These are phyloP conservation scores for Pichia sp. DNA, from an alignment of 1,139 yeast species.

Conservation along the genomic window DNA sequence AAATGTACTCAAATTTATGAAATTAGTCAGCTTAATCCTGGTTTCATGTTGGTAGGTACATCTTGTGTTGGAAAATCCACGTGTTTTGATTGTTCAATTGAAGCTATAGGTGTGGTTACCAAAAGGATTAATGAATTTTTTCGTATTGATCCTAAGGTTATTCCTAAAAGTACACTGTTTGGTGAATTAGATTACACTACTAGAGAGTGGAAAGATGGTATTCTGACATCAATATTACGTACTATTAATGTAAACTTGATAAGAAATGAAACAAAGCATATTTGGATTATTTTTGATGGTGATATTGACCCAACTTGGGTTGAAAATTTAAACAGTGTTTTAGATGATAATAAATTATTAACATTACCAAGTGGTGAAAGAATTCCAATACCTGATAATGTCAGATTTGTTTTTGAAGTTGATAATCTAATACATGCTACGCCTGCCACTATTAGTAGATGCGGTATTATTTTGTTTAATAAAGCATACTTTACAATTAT, in stretches of 20 bases:
- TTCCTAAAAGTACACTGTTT: constrained; percentile 59
- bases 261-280: constrained; percentile 49
- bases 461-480: constrained; percentile 83
- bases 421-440: constrained; percentile 63
- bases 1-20: constrained; percentile 62
- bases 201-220: constrained; percentile 90
- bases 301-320: constrained; percentile 95
- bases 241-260: constrained; percentile 49
- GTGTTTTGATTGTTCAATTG: constrained; percentile 44
- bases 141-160: constrained; percentile 68
- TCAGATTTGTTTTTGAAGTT: constrained; percentile 71
- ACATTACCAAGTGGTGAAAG: constrained; percentile 92
- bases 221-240: constrained; percentile 66
- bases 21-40: constrained; percentile 64
- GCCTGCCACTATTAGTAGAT: constrained; percentile 87
- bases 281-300: constrained; percentile 88
- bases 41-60: constrained; percentile 73
- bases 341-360: constrained; percentile 77
- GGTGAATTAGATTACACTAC: constrained; percentile 73
- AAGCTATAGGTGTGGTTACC: constrained; percentile 34
- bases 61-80: constrained; percentile 74
- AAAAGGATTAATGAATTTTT: constrained; percentile 36
- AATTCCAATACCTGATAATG: constrained; percentile 55
- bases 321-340: constrained; percentile 81
- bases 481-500: constrained; percentile 28